These are phyloP conservation scores for Hypomontagnella monticulosa DNA, from an alignment of 495 filamentous ascomycete species.

Conservation along the genomic window DNA sequence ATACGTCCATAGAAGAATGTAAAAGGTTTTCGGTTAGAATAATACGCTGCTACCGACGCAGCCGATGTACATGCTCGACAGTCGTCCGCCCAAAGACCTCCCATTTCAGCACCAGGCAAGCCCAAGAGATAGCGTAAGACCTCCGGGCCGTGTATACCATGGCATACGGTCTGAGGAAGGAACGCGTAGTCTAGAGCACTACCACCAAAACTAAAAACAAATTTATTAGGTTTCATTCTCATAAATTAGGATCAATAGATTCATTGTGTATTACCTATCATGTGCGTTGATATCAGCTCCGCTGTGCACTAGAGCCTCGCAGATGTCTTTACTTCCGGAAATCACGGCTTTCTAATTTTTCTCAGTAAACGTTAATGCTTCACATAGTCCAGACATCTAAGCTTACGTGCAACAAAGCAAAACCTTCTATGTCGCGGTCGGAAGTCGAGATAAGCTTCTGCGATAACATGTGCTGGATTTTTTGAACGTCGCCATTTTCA, in stretches of 20 bases:
- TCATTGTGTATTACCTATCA: neutral
- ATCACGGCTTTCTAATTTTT: neutral
- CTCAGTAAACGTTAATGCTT: neutral
- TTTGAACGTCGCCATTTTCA: neutral
- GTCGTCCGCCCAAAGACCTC: neutral
- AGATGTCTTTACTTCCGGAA: neutral
- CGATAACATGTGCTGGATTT: conserved; percentile 9
- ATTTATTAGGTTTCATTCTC: neutral
- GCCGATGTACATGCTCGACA: neutral
- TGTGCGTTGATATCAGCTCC: conserved; percentile 24
- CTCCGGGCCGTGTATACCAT: neutral
- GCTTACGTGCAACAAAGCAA: conserved; percentile 13
- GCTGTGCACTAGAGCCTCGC: conserved; percentile 22
- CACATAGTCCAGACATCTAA: neutral
- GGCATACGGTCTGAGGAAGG: no score
- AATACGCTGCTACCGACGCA: neutral
- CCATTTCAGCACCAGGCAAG: neutral
- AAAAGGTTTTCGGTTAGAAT: no score
- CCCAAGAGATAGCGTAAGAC: conserved; percentile 20
- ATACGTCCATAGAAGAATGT: no score
- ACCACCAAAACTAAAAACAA: neutral
- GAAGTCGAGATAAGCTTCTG: conserved; percentile 12
- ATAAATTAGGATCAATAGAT: neutral
- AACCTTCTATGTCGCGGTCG: neutral
- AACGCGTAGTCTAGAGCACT: neutral